Evolutionary conservation across 2,329 filamentous ascomycete species (phyloP), one percentile per base, ranked within the genome.

Genomic region (Pseudogymnoascus sp.): DNA sequence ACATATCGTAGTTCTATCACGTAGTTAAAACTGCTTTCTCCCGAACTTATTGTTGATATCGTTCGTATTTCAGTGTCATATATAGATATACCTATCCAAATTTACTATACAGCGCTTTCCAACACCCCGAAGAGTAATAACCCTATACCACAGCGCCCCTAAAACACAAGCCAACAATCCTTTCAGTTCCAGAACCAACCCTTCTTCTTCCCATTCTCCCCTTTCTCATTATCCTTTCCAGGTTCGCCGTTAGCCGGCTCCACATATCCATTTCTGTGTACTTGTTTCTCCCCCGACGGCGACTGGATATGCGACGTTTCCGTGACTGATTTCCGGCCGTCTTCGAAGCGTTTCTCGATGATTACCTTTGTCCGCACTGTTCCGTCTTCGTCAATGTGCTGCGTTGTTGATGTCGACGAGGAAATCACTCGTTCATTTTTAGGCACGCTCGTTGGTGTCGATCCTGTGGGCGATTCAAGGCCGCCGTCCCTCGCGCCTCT

Each of bases 151-250:
- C 11, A 26, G 21, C 59, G 10, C 10, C 21, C 33, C n/a, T 10
- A 29, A 40, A 7, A 23, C 4, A 9, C 26, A 60, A 19, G 15
- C 33, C 7, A 26, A 3, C n/a, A n/a, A n/a, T n/a, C 5, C 11
- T 23, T 40, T 68, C 50, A 71, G 62, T 69, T 71, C 69, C 69
- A 71, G 56, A 71, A 71, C 69, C 69, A 71, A 2, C 68, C 68
- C 37, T 66, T 66, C 10, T 67, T 68, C 40, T 63, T 46, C 26
- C 35, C 19, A 42, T 61, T 61, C 19, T 62, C 66, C 13, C 59
- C 40, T 31, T 59, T 61, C 15, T 61, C 35, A 9, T 19, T n/a
- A 40, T 15, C 42, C 31, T 59, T 33, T 9, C n/a, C 11, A 1
- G 3, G 15, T 26, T 26, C 23, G 33, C 23, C n/a, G 60, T 44